These are phyloP conservation scores for Umbellularia californica DNA, from an alignment of 164 flowering plant species.

Conservation along the genomic window DNA sequence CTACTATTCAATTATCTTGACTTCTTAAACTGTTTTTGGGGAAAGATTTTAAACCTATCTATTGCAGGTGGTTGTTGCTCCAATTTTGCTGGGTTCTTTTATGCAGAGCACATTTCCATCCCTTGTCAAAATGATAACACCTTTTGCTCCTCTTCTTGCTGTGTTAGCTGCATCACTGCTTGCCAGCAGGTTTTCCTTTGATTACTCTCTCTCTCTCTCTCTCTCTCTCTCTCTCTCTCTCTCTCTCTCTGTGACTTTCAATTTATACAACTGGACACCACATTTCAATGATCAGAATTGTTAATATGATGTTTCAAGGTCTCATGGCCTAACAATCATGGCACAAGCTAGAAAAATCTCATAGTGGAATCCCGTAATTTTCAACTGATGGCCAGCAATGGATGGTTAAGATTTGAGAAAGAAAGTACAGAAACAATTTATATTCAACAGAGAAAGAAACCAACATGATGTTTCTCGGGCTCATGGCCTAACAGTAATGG, in stretches of 20 bases:
- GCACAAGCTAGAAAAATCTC: not conserved
- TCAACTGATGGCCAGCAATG: not conserved
- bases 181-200: conserved; percentile 53
- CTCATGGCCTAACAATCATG: not conserved
- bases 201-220: no score
- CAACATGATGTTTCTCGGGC: not conserved
- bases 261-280: not conserved
- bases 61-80: conserved; percentile 72
- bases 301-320: not conserved
- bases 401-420: no score
- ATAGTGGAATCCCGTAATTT: not conserved
- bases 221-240: no score
- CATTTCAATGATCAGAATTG: not conserved
- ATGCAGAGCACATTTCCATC: conserved; percentile 58
- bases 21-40: not conserved
- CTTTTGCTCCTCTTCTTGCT: conserved; percentile 73
- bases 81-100: conserved; percentile 69
- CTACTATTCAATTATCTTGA: not conserved
- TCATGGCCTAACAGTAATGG: not conserved
- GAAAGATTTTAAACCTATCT: not conserved
- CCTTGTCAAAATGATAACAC: conserved; percentile 45
- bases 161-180: conserved; percentile 63
- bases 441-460: no score
- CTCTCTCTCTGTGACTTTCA: not conserved
- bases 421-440: no score